Percentiles rank a stretch among this genome's conserved stretches.
phyloP scores from a whole-genome alignment of 257 asterid genomes.

The Petunia axillaris region DNA sequence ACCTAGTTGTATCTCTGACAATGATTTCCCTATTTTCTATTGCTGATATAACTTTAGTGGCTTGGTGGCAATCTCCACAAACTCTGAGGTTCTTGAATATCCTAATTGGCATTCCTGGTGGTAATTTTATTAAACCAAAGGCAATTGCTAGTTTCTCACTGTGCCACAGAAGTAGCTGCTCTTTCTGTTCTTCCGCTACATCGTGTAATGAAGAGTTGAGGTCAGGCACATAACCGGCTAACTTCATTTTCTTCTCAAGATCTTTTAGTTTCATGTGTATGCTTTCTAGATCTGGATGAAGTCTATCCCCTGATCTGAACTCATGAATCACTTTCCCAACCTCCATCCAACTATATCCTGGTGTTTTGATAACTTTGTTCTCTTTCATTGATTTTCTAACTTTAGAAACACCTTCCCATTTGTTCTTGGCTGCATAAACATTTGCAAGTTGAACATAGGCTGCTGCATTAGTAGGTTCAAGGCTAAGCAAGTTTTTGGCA shows the following conservation, averaged over 20 bases:
- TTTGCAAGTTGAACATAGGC: slow-evolving; percentile 83
- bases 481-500: slow-evolving; percentile 56
- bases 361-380: slow-evolving; percentile 63
- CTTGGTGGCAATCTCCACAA: slow-evolving; percentile 75
- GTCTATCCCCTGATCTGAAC: slow-evolving; percentile 81
- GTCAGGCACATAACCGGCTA: slow-evolving; percentile 70
- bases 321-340: slow-evolving; percentile 61
- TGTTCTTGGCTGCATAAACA: slow-evolving; percentile 66
- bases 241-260: slow-evolving; percentile 70
- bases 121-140: slow-evolving; percentile 54
- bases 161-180: slow-evolving; percentile 66
- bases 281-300: slow-evolving; percentile 56
- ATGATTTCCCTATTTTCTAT: slow-evolving; percentile 67
- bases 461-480: slow-evolving; percentile 63
- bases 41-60: slow-evolving; percentile 63
- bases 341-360: slow-evolving; percentile 89
- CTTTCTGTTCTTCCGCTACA: slow-evolving; percentile 71
- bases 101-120: slow-evolving; percentile 45
- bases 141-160: slow-evolving; percentile 88
- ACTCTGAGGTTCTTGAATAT: slow-evolving; percentile 82
- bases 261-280: slow-evolving; percentile 60
- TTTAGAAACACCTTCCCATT: slow-evolving; percentile 67
- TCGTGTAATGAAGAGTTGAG: slow-evolving; percentile 72
- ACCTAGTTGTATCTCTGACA: slow-evolving; percentile 73
- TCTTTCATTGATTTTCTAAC: slow-evolving; percentile 66